A percentile compares a stretch with the other conserved stretches of the same genome.
Evolutionary conservation across 768 basidiomycete genomes (phyloP).

Genomic region (Termitomyces sp.): DNA sequence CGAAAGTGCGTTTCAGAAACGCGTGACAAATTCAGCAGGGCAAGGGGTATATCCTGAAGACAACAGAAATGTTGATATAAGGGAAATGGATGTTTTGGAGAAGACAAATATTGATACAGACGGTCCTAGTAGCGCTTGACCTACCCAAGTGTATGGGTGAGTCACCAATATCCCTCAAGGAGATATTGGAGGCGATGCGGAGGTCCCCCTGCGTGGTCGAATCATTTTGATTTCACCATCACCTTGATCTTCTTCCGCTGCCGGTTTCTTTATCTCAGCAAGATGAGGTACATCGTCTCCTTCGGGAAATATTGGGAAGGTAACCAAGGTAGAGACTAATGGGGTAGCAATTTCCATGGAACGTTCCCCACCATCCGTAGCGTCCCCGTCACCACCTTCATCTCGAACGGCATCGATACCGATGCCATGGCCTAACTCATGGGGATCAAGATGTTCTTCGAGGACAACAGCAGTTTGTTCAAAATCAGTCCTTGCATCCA

Average conservation of each 20-base stretch:
- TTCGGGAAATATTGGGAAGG: background rate
- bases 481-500: background rate
- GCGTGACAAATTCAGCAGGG: background rate
- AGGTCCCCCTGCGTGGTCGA: background rate
- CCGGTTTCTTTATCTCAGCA: background rate
- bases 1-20: background rate
- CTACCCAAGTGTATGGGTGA: background rate
- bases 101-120: background rate
- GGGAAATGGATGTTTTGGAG: background rate
- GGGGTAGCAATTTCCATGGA: constrained; percentile 17
- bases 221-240: constrained; percentile 7
- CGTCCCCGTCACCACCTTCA: background rate
- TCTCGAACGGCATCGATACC: background rate
- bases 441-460: background rate
- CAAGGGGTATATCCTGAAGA: background rate
- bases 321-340: constrained; percentile 1
- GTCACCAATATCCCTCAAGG: background rate
- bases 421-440: background rate
- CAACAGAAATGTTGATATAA: background rate
- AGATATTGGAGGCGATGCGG: background rate
- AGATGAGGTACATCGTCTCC: background rate
- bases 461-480: background rate
- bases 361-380: constrained; percentile 12
- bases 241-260: background rate
- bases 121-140: background rate